Percentiles rank a stretch among this genome's conserved stretches.
phyloP scores from a whole-genome alignment of 2,329 filamentous ascomycete genomes.

The Periconia macrospinosa region DNA sequence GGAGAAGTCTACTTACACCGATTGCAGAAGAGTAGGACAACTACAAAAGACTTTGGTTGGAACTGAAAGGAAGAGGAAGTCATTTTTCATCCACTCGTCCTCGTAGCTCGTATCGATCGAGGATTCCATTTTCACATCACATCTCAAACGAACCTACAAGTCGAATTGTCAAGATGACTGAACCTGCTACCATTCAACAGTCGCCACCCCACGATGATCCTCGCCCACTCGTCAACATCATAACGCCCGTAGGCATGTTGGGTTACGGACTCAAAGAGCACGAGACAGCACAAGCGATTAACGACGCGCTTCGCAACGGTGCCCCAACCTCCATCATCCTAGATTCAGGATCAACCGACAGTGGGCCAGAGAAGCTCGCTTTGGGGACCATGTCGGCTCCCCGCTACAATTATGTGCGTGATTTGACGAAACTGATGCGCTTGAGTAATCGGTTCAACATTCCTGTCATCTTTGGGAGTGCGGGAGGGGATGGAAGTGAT shows the following conservation, averaged over 20 bases:
- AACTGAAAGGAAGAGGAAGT: neutral
- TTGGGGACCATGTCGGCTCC: conserved; percentile 20
- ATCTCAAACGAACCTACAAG: too few relatives aligned
- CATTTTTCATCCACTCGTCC: neutral
- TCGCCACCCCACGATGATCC: neutral
- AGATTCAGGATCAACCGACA: conserved; percentile 28
- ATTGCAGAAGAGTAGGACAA: neutral
- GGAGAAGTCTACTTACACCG: neutral
- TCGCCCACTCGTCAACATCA: conserved; percentile 29
- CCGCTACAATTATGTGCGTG: conserved; percentile 16
- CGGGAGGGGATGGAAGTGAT: conserved; percentile 26
- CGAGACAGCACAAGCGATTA: conserved; percentile 16
- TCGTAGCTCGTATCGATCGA: too few relatives aligned
- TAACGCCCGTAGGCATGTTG: conserved; percentile 54
- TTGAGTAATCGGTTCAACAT: conserved; percentile 14
- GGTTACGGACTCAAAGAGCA: conserved; percentile 52
- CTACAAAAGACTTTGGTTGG: neutral
- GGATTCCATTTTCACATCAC: too few relatives aligned
- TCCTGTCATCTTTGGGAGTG: conserved; percentile 22
- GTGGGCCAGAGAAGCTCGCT: conserved; percentile 25
- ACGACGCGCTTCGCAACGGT: conserved; percentile 6
- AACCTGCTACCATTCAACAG: neutral
- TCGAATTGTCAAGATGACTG: neutral
- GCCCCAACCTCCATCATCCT: conserved; percentile 25
- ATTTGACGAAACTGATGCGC: conserved; percentile 20